Percentiles rank a stretch among this genome's conserved stretches.
phyloP scores from a whole-genome alignment of 2,329 filamentous ascomycete species.

The Pseudogymnoascus verrucosus region DNA sequence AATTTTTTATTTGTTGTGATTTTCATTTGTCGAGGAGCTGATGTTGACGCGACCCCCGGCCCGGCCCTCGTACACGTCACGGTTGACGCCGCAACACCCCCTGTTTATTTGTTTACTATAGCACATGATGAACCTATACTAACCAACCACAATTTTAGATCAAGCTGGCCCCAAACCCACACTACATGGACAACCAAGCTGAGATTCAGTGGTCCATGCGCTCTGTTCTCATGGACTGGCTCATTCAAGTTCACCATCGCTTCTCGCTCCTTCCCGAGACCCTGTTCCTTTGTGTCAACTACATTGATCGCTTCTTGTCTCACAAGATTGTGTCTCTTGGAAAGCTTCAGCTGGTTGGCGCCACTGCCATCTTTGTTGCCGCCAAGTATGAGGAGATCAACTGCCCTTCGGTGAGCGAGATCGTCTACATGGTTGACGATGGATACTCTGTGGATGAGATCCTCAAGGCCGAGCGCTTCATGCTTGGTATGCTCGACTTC shows the following conservation, averaged over 20 bases:
- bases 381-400: constrained; percentile 99
- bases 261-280: constrained; percentile 91
- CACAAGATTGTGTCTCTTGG: constrained; percentile 90
- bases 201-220: constrained; percentile 99
- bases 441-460: constrained; percentile 88
- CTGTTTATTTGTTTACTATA: constrained; percentile 15
- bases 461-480: constrained; percentile 93
- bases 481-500: constrained; percentile 93
- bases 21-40: constrained; percentile 9
- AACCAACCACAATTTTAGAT: constrained; percentile 40
- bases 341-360: constrained; percentile 92
- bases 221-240: constrained; percentile 93
- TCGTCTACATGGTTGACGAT: constrained; percentile 96
- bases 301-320: constrained; percentile 92
- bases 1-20: constrained; percentile 7
- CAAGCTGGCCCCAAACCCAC: constrained; percentile 74
- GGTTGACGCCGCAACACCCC: constrained; percentile 15
- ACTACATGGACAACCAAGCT: constrained; percentile 97
- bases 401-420: constrained; percentile 88
- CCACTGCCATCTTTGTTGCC: constrained; percentile 90
- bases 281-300: constrained; percentile 89
- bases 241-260: constrained; percentile 89
- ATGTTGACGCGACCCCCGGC: constrained; percentile 11
- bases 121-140: constrained; percentile 19
- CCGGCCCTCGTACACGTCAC: constrained; percentile 13